Base-by-base conservation (phyloP, 2,329 filamentous ascomycete species). In the Pseudocercospora crystallina region DNA sequence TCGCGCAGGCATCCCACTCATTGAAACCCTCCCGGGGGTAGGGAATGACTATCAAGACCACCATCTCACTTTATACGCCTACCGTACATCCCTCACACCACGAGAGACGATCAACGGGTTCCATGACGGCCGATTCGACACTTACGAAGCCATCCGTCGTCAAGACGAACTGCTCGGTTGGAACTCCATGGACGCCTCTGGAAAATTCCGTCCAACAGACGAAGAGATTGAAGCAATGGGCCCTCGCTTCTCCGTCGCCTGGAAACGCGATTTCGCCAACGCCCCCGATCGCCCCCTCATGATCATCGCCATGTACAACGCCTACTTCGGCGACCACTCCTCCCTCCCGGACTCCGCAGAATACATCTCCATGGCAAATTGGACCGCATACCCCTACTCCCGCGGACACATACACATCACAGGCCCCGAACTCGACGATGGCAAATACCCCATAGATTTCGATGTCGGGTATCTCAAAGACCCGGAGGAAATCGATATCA, bases 341-440 rank as follows among this genome's bases (percentile, higher is more conserved):
- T 49, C 44, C 15, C 36, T 51, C 12, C 50, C 50, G n/a, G 44
- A 51, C 29, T 38, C 39, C 29, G 51, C 47, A 8, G 51, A 83
- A 56, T 83, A 83, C 56, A 66, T 81, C 15, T 74, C 76, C 1
- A 61, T 76, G 5, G 76, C 71, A 0, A 70, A 41, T 2, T 85
- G 80, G 64, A 80, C 76, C 0, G 74, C 74, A 0, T 84, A 86
- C 59, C 82, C 83, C 0, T 80, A 78, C 62, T 84, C 81, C 1
- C 78, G 81, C 0, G 83, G 83, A 2, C 72, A 74, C 47, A 75
- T 86, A 48, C 82, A 86, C 67, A 83, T 86, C 60, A 73, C 68
- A 0, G 69, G 71, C 1, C 62, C 75, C 0, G 71, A 77, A 39
- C 61, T 71, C 1, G 60, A 68, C 3, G 49, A 58, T 20, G 73